Evolutionary conservation across 139 green algal species (phyloP), one percentile per base, ranked within the genome.

Genomic region (Trebouxia sp.): DNA sequence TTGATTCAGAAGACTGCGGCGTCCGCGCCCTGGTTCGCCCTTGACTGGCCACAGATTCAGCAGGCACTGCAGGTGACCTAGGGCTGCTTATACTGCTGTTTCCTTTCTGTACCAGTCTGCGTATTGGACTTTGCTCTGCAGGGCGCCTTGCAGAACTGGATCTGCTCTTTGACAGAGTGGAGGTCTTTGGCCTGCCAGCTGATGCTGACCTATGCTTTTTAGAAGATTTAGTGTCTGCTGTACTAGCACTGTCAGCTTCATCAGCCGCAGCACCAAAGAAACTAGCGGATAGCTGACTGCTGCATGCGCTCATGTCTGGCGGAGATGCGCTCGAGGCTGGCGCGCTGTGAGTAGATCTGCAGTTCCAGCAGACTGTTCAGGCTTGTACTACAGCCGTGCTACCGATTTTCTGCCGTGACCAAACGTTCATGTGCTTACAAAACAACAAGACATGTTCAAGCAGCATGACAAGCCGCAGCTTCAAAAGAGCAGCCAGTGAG

Each of bases 11-110:
- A 45, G 62, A 72, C 35, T 43, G 62, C 4, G 62, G 62, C 9
- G 62, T 45, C 6, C 20, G 28, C 11, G 62, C 32, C n/a, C 14
- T 15, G 28, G 8, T 17, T 12, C 37, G 35, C 20, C 32, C 35
- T 24, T 72, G 62, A 72, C 62, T 72, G 11, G 62, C 62, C 37
- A 72, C 62, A 45, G 62, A 72, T n/a, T 72, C 62, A 45, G 35
- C 62, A 72, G 62, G 62, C 62, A 45, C n/a, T 12, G 32, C 62
- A 72, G 62, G 62, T 72, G 62, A 72, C 5, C 32, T 35, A 12
- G 62, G 62, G 43, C 32, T 41, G 15, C 32, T 35, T 30, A 35
- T 35, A 8, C 12, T 72, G 62, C 62, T 72, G 42, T 14, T 35
- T 42, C 20, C 32, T 45, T 41, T 72, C 6, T 39, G n/a, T n/a